Base-by-base conservation (phyloP, 2,329 filamentous ascomycete genomes). In the Hyphodiscus sp. region DNA sequence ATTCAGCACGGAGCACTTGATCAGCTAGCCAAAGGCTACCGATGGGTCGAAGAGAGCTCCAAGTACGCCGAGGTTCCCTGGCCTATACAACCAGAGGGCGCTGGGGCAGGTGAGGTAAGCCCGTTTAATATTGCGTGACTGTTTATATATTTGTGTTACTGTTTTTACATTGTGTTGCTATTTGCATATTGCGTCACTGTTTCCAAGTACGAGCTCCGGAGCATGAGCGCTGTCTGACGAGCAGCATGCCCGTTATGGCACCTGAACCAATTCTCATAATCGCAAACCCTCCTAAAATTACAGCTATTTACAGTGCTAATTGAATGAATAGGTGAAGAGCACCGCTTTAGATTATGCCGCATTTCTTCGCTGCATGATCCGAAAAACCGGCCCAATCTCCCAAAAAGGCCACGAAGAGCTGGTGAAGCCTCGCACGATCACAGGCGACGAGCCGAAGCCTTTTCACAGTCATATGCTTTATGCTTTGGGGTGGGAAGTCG, bases 331-430 rank as follows among this genome's bases (percentile, higher is more conserved):
- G 23, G 3, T 59, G 15, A 54, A 54, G n/a, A 55, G 51, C 26
- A 53, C 42, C 20, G 53, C 48, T 7, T 20, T 48, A 2, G 57
- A 61, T 26, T 61, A 54, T 41, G 51, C 57, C 1, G 45, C 57
- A 16, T 61, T 56, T 18, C 23, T 59, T 15, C 49, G 46, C n/a
- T 53, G 54, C 15, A 58, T 59, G 55, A 55, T 61, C 6, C 38
- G 51, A 19, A 52, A 50, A 18, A 52, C 47, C 2, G 55, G 45
- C 16, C 52, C 58, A 5, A 53, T 61, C 15, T 58, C 54, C 3
- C 49, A 56, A 26, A 47, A 50, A 8, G 54, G 56, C 4, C 55
- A 58, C 38, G 49, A 56, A 45, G 58, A 60, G 18, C 42, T 62
- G 9, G 38, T 50, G n/a, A 60, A 53, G 16, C 60, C 60, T 38